Percentiles rank a stretch among this genome's conserved stretches.
Conservation (phyloP, 306 rosid species). For the Styphnolobium japonicum region DNA sequence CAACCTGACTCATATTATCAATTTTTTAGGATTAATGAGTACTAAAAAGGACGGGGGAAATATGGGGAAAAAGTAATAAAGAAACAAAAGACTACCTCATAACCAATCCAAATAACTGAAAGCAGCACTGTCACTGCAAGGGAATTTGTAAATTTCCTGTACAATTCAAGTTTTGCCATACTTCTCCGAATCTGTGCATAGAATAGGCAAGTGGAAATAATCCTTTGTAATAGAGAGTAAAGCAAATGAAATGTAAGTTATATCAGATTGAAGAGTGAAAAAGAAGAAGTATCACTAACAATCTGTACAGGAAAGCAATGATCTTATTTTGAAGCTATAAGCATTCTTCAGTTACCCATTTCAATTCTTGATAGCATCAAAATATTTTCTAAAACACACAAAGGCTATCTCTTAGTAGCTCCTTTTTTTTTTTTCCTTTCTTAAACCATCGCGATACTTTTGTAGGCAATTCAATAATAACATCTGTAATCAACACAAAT, state of each 20-base stretch:
- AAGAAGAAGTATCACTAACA: not conserved
- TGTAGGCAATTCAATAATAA: not conserved
- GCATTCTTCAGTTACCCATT: not conserved
- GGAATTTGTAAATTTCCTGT: conserved; percentile 72
- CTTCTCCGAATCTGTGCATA: conserved; percentile 56
- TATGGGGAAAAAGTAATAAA: not conserved
- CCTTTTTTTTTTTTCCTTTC: not conserved
- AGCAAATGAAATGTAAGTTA: conserved; percentile 15
- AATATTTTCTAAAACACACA: not conserved
- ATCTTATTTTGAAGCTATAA: not conserved
- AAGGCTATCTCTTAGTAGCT: not conserved
- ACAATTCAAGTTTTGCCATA: conserved; percentile 67
- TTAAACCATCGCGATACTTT: not conserved
- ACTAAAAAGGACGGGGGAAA: not conserved
- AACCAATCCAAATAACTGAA: conserved; percentile 72
- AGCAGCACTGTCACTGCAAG: conserved; percentile 75
- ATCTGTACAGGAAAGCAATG: too few species aligned
- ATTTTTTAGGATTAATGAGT: not conserved
- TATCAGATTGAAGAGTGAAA: not conserved
- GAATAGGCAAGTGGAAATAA: not conserved
- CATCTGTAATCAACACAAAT: not conserved
- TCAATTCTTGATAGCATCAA: not conserved
- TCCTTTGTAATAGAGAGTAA: not conserved
- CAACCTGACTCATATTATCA: conserved; percentile 42
- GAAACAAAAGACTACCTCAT: conserved; percentile 51